A percentile compares a stretch with the other conserved stretches of the same genome.
These are phyloP conservation scores for Pulveroboletus sp. DNA, from an alignment of 1,284 basidiomycete genomes.

Conservation along the genomic window DNA sequence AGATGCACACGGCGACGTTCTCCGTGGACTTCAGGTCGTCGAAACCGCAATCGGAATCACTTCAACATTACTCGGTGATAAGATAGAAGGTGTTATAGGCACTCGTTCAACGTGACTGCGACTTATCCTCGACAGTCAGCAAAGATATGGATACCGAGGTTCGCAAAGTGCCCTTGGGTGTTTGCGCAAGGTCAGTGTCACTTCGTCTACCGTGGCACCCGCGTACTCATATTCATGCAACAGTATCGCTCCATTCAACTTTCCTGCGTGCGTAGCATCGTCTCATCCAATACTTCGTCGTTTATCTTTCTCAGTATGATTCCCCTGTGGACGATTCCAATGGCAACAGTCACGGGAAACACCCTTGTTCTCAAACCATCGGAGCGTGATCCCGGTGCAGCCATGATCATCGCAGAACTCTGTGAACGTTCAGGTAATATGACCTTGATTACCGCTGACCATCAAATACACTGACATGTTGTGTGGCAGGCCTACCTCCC, in stretches of 20 bases:
- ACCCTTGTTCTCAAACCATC: constrained; percentile 95
- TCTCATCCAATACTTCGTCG: not conserved
- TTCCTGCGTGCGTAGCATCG: constrained; percentile 71
- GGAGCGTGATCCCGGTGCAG: constrained; percentile 94
- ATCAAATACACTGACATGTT: constrained; percentile 16
- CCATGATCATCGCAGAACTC: constrained; percentile 96
- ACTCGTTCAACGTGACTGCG: not conserved
- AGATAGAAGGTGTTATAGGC: constrained; percentile 72
- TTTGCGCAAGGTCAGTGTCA: constrained; percentile 63
- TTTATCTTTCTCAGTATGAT: constrained; percentile 74
- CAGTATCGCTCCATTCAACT: constrained; percentile 91
- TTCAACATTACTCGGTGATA: constrained; percentile 83
- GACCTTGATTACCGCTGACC: not conserved
- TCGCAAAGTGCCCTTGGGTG: constrained; percentile 75
- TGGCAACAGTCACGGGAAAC: constrained; percentile 90
- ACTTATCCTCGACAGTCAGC: constrained; percentile 58
- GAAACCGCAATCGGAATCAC: constrained; percentile 88
- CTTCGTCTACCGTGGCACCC: not conserved
- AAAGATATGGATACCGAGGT: constrained; percentile 98
- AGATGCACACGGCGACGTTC: constrained; percentile 94
- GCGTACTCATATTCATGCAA: constrained; percentile 6
- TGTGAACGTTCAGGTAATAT: constrained; percentile 78
- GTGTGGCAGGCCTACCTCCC: constrained; percentile 61
- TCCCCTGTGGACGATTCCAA: constrained; percentile 92
- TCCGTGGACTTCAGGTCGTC: constrained; percentile 93